Percentiles rank a stretch among this genome's conserved stretches.
Evolutionary conservation across 805 yeast species (phyloP).

Genomic region (Hemisphaericaspora nanyangensis): DNA sequence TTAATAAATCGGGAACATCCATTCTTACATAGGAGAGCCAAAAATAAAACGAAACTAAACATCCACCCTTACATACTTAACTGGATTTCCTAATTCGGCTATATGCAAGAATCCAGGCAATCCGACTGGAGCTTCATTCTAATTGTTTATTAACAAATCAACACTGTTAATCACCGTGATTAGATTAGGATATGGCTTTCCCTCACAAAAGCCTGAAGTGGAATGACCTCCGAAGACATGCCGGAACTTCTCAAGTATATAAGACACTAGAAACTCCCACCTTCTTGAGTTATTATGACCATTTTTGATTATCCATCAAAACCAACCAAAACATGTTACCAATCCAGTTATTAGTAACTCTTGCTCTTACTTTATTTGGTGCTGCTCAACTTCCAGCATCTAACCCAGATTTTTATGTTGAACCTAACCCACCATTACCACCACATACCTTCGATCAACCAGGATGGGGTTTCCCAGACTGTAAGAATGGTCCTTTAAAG

Average conservation of each 20-base stretch:
- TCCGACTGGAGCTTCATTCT: too few relatives aligned
- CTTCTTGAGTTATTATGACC: neutral
- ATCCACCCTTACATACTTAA: too few relatives aligned
- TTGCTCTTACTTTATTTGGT: neutral
- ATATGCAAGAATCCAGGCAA: too few relatives aligned
- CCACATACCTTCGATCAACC: slow-evolving; percentile 1
- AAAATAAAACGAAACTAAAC: too few relatives aligned
- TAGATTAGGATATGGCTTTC: too few relatives aligned
- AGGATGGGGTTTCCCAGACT: slow-evolving; percentile 6
- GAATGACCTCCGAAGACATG: too few relatives aligned
- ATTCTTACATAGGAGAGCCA: too few relatives aligned
- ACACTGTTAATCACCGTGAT: too few relatives aligned
- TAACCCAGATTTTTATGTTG: slow-evolving; percentile 3
- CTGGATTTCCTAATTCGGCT: too few relatives aligned
- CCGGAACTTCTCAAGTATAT: neutral
- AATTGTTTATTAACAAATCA: too few relatives aligned
- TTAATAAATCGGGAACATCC: too few relatives aligned
- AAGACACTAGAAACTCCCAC: neutral
- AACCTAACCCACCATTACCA: slow-evolving; percentile 6
- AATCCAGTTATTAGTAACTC: slow-evolving; percentile 3
- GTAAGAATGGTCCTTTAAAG: slow-evolving; percentile 6
- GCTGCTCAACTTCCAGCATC: slow-evolving; percentile 4
- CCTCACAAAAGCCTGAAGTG: too few relatives aligned
- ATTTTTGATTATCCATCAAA: neutral
- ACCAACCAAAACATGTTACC: slow-evolving; percentile 5